phyloP scores from a whole-genome alignment of 371 early-diverging fungal species.

The Mortierella sp. region DNA sequence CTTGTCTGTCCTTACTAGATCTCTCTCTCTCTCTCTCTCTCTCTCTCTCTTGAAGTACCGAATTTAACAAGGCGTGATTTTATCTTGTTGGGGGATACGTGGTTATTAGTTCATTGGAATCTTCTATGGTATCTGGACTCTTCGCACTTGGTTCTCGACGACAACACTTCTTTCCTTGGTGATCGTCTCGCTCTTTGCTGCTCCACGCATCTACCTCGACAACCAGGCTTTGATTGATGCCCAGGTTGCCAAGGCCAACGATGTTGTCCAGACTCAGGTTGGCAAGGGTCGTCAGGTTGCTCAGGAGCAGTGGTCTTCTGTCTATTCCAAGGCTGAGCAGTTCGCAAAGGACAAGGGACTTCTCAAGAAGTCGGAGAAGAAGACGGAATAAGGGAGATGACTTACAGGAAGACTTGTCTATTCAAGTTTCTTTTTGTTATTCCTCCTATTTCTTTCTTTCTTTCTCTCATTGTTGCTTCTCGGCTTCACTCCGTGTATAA shows the following conservation, averaged over 20 bases:
- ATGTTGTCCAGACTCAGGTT: slow-evolving; percentile 37
- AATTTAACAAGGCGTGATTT: too few species aligned
- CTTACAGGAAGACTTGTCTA: neutral
- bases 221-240: slow-evolving; percentile 63
- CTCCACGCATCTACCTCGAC: slow-evolving; percentile 64
- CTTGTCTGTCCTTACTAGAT: too few species aligned
- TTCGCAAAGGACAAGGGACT: slow-evolving; percentile 47
- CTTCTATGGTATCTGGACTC: slow-evolving; percentile 65
- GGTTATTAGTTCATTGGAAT: slow-evolving; percentile 58
- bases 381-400: slow-evolving; percentile 35
- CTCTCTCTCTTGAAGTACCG: neutral
- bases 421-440: too few species aligned
- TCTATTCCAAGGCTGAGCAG: slow-evolving; percentile 43
- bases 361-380: slow-evolving; percentile 47
- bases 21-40: neutral
- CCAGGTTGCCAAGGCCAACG: slow-evolving; percentile 56
- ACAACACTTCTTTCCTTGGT: slow-evolving; percentile 62
- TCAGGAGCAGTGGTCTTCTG: slow-evolving; percentile 33
- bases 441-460: too few species aligned
- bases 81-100: too few species aligned
- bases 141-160: slow-evolving; percentile 67
- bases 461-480: too few species aligned
- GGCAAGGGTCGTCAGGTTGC: slow-evolving; percentile 44
- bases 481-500: too few species aligned
- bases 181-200: slow-evolving; percentile 57